Conservation (phyloP, 352 stramenopile species). For the Phytopythium ostracodes region DNA sequence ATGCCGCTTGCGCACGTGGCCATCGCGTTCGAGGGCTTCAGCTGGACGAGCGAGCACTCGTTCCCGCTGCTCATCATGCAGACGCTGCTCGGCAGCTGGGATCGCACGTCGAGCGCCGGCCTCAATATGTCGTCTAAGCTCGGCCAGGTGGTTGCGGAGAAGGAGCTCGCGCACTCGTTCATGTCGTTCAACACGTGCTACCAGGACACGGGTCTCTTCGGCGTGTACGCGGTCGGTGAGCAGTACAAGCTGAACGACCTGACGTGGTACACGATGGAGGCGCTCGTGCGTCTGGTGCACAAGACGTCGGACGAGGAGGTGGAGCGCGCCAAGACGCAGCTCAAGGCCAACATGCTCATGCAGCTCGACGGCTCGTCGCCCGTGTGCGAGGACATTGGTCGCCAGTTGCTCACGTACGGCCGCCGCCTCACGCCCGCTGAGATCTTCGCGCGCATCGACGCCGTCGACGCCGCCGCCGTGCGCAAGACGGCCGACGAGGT, state of each 20-base stretch:
- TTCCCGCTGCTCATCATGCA: constrained; percentile 99
- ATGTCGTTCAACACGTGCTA: constrained; percentile 99
- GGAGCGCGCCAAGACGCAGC: constrained; percentile 96
- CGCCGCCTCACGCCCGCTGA: constrained; percentile 97
- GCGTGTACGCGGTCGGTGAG: constrained; percentile 95
- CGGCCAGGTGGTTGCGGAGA: constrained; percentile 94
- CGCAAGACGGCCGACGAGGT: constrained; percentile 81
- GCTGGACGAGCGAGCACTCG: constrained; percentile 97
- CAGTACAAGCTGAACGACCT: constrained; percentile 95
- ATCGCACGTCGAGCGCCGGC: constrained; percentile 89
- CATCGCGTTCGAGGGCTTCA: constrained; percentile 97
- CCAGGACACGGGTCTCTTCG: constrained; percentile 99
- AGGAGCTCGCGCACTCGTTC: constrained; percentile 97
- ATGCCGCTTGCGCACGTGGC: constrained; percentile 92
- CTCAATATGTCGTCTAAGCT: constrained; percentile 96
- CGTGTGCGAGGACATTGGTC: constrained; percentile 99
- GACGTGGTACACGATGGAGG: constrained; percentile 94
- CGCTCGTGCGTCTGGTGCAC: constrained; percentile 94
- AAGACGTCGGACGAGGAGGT: constrained; percentile 97
- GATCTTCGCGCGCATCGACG: constrained; percentile 98
- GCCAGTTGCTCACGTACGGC: constrained; percentile 96
- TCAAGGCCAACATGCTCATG: constrained; percentile 99
- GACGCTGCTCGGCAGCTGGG: constrained; percentile 90
- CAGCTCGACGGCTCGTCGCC: constrained; percentile 98
- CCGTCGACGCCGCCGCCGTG: constrained; percentile 95